These are phyloP conservation scores for Sporothrix euskadiensis DNA, from an alignment of 2,329 filamentous ascomycete genomes.

Conservation along the genomic window DNA sequence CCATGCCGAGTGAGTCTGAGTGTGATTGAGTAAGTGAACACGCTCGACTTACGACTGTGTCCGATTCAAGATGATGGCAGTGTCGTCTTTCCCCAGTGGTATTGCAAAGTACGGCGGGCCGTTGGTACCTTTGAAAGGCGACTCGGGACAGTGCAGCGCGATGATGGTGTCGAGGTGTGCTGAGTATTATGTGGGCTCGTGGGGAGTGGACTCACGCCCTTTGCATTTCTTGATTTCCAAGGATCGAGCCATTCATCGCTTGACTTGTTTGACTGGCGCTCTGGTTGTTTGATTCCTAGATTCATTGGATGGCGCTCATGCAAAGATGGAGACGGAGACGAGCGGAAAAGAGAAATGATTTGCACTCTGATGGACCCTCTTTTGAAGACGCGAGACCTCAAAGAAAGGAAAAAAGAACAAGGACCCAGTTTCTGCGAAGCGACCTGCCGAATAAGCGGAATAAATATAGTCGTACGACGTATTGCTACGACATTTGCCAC, in stretches of 20 bases:
- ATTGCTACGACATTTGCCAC: too few relatives aligned
- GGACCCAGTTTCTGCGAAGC: neutral
- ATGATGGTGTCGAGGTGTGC: neutral
- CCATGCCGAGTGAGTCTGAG: too few relatives aligned
- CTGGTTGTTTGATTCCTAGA: neutral
- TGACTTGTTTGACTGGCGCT: neutral
- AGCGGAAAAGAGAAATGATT: neutral
- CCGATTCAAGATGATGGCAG: neutral
- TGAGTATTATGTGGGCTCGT: neutral
- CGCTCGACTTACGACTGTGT: too few relatives aligned
- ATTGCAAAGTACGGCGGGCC: neutral
- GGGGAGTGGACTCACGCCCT: neutral
- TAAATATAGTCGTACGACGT: neutral
- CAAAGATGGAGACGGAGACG: neutral
- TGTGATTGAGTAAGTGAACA: too few relatives aligned
- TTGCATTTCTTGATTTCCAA: neutral
- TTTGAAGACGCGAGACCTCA: too few relatives aligned
- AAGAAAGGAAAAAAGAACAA: too few relatives aligned
- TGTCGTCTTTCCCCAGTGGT: neutral
- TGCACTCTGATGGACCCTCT: neutral
- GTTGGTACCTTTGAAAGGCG: neutral
- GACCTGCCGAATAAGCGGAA: neutral
- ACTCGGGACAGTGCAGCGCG: constrained; percentile 13
- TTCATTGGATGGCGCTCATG: neutral
- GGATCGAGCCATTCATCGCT: neutral